These are phyloP conservation scores for Pueraria montana DNA, from an alignment of 306 rosid species.

Conservation along the genomic window DNA sequence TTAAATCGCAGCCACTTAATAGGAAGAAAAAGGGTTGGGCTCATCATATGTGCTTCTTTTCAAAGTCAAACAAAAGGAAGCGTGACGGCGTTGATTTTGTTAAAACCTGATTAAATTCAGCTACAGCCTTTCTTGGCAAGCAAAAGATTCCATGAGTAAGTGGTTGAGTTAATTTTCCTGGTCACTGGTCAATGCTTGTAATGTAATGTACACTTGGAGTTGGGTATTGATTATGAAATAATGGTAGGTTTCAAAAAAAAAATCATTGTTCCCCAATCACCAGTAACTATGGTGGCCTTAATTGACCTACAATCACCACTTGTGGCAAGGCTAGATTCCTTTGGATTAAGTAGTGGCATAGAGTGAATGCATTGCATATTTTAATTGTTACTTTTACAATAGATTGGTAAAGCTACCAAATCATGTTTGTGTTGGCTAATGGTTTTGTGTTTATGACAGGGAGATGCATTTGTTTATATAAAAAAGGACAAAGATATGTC, in stretches of 20 bases:
- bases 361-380: constrained; percentile 22
- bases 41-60: constrained; percentile 65
- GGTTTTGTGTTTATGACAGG: constrained; percentile 43
- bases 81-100: constrained; percentile 49
- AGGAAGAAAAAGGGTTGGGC: constrained; percentile 72
- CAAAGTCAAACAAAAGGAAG: constrained; percentile 68
- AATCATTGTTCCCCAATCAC: constrained; percentile 13
- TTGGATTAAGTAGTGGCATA: not conserved
- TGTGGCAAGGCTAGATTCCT: constrained; percentile 17
- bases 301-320: constrained; percentile 5
- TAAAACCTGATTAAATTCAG: constrained; percentile 51
- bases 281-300: not conserved
- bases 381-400: constrained; percentile 15
- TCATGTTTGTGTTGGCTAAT: constrained; percentile 13
- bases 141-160: constrained; percentile 50
- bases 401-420: constrained; percentile 18
- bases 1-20: constrained; percentile 50
- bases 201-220: constrained; percentile 16
- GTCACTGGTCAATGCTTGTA: constrained; percentile 11
- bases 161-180: constrained; percentile 11
- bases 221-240: constrained; percentile 17
- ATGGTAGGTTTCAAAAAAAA: not conserved
- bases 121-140: constrained; percentile 23
- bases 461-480: not conserved
- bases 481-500: constrained; percentile 24